Conservation (phyloP, 148 eudicot species). For the Chenopodium quinoa region DNA sequence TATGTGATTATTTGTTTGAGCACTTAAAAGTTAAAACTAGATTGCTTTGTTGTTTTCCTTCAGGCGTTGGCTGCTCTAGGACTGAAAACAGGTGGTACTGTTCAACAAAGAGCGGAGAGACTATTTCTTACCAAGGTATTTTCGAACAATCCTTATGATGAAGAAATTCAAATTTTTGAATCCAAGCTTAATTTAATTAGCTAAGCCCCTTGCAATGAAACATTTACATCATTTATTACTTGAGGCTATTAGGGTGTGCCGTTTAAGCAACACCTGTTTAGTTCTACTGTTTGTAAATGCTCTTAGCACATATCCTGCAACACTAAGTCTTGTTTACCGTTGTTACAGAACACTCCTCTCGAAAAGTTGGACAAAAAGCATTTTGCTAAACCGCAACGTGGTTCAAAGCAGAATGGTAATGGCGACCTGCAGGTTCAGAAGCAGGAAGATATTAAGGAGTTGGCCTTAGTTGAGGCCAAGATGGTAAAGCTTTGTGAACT, state of each 20-base stretch:
- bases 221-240: background rate
- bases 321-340: background rate
- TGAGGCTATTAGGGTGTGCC: background rate
- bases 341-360: constrained; percentile 72
- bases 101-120: constrained; percentile 96
- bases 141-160: constrained; percentile 4
- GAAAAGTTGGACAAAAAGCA: constrained; percentile 84
- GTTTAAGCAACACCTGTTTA: background rate
- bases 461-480: constrained; percentile 76
- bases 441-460: constrained; percentile 62
- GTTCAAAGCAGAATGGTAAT: constrained; percentile 46
- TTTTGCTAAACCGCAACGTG: constrained; percentile 59
- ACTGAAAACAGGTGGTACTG: constrained; percentile 85
- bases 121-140: constrained; percentile 90
- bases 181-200: background rate
- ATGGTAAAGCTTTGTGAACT: constrained; percentile 74
- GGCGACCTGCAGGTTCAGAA: constrained; percentile 34
- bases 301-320: background rate
- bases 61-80: constrained; percentile 93
- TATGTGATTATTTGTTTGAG: constrained; percentile 6
- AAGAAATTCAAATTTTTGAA: background rate
- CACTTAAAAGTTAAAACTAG: background rate
- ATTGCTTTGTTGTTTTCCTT: constrained; percentile 15
- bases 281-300: background rate
- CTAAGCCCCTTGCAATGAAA: background rate